Percentiles rank a stretch among this genome's conserved stretches.
These are phyloP conservation scores for Erythrophleum fordii DNA, from an alignment of 306 rosid species.

Conservation along the genomic window DNA sequence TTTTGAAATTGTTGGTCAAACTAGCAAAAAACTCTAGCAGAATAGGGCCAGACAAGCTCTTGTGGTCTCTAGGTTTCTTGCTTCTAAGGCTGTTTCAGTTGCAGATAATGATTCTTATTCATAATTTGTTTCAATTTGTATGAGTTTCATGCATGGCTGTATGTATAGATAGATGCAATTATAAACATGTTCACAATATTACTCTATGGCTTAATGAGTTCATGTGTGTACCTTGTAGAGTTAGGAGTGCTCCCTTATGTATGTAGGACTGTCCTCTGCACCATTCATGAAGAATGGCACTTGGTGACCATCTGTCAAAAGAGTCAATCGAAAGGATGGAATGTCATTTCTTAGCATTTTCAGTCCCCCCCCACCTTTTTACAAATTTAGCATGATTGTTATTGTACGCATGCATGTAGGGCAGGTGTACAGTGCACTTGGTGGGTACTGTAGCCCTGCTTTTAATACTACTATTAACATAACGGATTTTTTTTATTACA, in stretches of 20 bases:
- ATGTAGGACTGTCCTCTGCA: constrained; percentile 11
- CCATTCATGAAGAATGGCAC: constrained; percentile 13
- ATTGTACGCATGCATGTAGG: constrained; percentile 22
- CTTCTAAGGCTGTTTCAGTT: constrained; percentile 1
- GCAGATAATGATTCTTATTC: neutral
- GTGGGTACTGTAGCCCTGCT: constrained; percentile 14
- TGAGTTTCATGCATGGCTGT: constrained; percentile 3
- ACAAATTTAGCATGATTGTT: constrained; percentile 7
- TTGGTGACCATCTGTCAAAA: neutral
- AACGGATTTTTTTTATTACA: neutral
- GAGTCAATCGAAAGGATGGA: constrained; percentile 1
- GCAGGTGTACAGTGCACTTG: constrained; percentile 26
- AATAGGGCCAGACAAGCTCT: constrained; percentile 1
- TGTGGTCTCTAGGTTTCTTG: constrained; percentile 14
- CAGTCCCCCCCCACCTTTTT: neutral
- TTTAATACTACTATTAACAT: constrained; percentile 2
- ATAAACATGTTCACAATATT: constrained; percentile 19
- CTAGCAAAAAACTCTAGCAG: constrained; percentile 16
- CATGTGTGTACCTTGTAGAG: neutral
- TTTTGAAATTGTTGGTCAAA: constrained; percentile 12
- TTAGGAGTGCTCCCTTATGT: neutral
- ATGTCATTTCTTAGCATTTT: neutral
- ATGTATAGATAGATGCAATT: neutral
- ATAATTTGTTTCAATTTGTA: constrained; percentile 8
- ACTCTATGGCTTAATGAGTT: constrained; percentile 15